Conservation (phyloP, 2,329 filamentous ascomycete species). For the Stemphylium beticola region DNA sequence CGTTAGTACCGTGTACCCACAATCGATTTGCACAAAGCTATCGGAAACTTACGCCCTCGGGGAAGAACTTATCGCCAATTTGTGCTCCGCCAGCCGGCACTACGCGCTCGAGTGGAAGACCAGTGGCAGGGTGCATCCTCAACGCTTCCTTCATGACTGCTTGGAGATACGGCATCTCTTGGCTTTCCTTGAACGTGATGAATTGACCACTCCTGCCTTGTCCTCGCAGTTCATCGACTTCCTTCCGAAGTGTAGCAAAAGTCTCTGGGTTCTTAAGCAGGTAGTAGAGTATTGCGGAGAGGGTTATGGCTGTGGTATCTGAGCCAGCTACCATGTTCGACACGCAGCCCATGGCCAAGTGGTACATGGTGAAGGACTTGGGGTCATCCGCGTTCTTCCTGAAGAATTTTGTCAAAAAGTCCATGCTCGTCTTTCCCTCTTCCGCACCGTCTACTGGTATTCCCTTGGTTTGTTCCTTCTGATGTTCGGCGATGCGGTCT, state of each 20-base stretch:
- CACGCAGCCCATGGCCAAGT: constrained; percentile 47
- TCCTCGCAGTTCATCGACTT: constrained; percentile 14
- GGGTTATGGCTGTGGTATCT: constrained; percentile 54
- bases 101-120: constrained; percentile 28
- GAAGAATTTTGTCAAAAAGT: constrained; percentile 26
- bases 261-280: constrained; percentile 21
- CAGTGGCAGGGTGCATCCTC: constrained; percentile 32
- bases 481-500: constrained; percentile 23
- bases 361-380: constrained; percentile 44
- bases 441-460: constrained; percentile 9
- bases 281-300: constrained; percentile 34
- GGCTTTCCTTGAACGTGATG: constrained; percentile 27
- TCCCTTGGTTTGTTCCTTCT: constrained; percentile 6
- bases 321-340: constrained; percentile 50
- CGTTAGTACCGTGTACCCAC: background rate
- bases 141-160: constrained; percentile 38
- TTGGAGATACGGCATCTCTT: constrained; percentile 40
- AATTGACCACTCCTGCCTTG: constrained; percentile 2
- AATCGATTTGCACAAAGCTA: background rate
- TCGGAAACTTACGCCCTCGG: constrained; percentile 18
- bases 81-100: constrained; percentile 25
- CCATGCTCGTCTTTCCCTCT: constrained; percentile 5
- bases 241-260: constrained; percentile 20
- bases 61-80: constrained; percentile 22
- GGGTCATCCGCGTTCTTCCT: constrained; percentile 29